Conservation (phyloP, 225 moss, liverwort and hornwort species). For the Rhytidiadelphus loreus region DNA sequence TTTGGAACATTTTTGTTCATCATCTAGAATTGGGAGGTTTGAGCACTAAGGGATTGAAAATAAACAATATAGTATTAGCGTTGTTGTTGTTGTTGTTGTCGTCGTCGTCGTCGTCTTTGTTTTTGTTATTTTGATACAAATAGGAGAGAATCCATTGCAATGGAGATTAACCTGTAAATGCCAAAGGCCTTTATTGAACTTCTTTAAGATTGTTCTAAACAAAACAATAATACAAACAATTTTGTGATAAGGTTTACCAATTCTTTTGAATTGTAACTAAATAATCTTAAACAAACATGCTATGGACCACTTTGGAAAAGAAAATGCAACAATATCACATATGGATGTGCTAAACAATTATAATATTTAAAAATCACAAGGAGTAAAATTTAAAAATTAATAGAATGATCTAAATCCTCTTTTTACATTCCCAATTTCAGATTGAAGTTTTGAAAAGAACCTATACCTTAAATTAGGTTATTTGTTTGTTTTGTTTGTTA, state of each 20-base stretch:
- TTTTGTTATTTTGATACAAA: too few relatives aligned
- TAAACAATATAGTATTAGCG: too few relatives aligned
- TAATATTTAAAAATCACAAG: not conserved
- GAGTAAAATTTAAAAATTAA: not conserved
- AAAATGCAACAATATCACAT: not conserved
- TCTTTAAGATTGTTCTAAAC: too few relatives aligned
- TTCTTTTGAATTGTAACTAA: too few relatives aligned
- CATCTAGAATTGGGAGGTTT: rapidly evolving
- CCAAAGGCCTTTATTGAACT: not conserved
- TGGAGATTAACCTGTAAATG: not conserved
- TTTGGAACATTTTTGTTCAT: rapidly evolving
- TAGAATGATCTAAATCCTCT: not conserved
- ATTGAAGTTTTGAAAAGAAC: not conserved
- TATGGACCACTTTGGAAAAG: not conserved
- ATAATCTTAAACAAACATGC: not conserved
- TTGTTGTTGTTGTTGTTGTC: too few relatives aligned
- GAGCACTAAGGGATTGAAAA: rapidly evolving
- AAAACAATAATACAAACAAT: not conserved
- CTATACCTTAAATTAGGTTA: too few relatives aligned
- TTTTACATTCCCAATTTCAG: not conserved
- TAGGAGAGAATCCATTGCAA: too few relatives aligned
- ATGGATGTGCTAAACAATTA: not conserved
- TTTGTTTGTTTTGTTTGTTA: too few relatives aligned
- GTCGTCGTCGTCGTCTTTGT: too few relatives aligned
- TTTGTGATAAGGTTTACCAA: not conserved